A percentile compares a stretch with the other conserved stretches of the same genome.
Evolutionary conservation across 306 rosid genomes (phyloP).

Genomic region (Purshia tridentata): DNA sequence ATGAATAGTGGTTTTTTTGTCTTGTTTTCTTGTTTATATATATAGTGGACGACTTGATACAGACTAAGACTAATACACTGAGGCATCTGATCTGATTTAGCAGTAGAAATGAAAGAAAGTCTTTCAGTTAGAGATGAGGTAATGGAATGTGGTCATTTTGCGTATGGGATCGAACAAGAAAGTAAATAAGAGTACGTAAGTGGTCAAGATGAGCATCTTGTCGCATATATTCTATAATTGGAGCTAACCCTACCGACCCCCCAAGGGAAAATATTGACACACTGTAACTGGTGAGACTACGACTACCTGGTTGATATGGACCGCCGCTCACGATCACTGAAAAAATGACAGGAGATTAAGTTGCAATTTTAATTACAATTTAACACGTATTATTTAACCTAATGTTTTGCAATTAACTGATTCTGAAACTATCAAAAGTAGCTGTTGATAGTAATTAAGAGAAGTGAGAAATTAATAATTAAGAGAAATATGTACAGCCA

Average conservation of each 20-base stretch:
- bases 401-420: no score
- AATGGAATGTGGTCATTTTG: no score
- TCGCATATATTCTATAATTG: background rate
- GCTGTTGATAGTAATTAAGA: no score
- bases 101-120: background rate
- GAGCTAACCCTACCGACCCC: constrained; percentile 22
- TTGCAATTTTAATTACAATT: no score
- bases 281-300: constrained; percentile 29
- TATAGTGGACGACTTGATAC: background rate
- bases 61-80: no score
- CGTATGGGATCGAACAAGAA: background rate
- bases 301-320: constrained; percentile 16
- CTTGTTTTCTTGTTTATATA: no score
- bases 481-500: no score
- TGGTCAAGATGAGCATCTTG: constrained; percentile 13
- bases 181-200: background rate
- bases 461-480: no score
- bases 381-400: no score
- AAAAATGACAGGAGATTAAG: no score
- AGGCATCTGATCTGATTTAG: background rate
- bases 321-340: background rate
- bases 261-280: background rate
- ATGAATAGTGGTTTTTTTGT: no score
- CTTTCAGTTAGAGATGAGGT: background rate
- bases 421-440: no score